These are phyloP conservation scores for Acanthamoeba culbertsoni DNA, from an alignment of 208 protist species.

Conservation along the genomic window DNA sequence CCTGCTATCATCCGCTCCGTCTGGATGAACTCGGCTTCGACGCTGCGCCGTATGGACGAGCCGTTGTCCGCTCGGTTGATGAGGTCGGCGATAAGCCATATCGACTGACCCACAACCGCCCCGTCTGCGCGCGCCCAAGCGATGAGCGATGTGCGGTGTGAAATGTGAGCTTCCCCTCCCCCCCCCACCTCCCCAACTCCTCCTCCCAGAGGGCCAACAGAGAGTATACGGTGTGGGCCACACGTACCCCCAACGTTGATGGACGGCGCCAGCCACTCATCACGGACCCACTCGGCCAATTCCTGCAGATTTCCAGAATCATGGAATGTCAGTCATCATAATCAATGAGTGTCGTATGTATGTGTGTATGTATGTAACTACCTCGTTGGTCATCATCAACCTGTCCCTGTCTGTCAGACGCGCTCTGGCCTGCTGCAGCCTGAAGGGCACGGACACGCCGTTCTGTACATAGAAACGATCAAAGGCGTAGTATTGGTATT, in stretches of 20 bases:
- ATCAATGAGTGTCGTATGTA: too few species aligned
- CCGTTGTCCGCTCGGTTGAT: not conserved
- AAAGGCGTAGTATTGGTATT: not conserved
- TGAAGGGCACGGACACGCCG: not conserved
- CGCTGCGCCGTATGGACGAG: not conserved
- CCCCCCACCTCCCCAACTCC: too few species aligned
- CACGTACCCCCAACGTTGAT: not conserved
- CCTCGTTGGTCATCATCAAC: constrained; percentile 3
- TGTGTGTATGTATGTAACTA: too few species aligned
- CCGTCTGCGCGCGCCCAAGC: too few species aligned
- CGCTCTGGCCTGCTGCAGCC: not conserved
- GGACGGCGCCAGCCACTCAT: not conserved
- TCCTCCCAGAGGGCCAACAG: too few species aligned
- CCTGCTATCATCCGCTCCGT: not conserved
- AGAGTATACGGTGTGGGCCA: too few species aligned
- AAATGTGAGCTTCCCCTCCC: too few species aligned
- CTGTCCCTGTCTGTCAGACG: not conserved
- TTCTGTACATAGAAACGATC: constrained; percentile 18
- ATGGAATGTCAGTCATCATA: too few species aligned
- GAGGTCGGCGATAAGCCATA: not conserved
- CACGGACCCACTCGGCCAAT: not conserved
- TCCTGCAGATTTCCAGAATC: not conserved
- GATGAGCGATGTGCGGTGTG: not conserved
- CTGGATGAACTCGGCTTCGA: not conserved
- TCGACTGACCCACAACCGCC: not conserved